These are phyloP conservation scores for Xylaria multiplex DNA, from an alignment of 2,329 filamentous ascomycete species.

Conservation along the genomic window DNA sequence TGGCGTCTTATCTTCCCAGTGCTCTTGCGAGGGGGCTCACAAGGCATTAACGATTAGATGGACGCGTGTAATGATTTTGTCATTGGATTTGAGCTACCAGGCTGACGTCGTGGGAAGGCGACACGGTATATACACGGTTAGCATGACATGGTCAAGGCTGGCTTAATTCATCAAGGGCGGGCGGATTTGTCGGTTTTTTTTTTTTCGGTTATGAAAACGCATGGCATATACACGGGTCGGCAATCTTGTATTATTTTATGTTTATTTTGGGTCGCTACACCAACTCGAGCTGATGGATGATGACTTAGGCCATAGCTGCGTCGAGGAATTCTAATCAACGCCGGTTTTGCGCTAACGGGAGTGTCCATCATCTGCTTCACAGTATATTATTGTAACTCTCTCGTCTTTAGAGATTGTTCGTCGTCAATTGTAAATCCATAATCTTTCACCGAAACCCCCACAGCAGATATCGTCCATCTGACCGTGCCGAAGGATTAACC, in stretches of 20 bases:
- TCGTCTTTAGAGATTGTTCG: too few species aligned
- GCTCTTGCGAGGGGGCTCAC: not conserved
- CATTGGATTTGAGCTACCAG: not conserved
- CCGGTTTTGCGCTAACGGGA: not conserved
- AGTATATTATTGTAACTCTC: too few species aligned
- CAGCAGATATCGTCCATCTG: too few species aligned
- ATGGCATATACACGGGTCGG: slow-evolving; percentile 3
- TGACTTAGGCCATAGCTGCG: not conserved
- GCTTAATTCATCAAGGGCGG: not conserved
- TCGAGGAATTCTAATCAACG: not conserved
- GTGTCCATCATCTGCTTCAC: too few species aligned
- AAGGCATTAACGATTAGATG: slow-evolving; percentile 1
- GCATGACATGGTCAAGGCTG: not conserved
- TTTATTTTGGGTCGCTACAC: slow-evolving; percentile 1
- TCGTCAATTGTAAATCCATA: too few species aligned
- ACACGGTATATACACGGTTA: slow-evolving; percentile 1
- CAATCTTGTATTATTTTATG: slow-evolving; percentile 15
- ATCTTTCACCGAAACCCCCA: too few species aligned
- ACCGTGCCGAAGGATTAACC: too few species aligned
- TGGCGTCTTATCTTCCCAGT: not conserved
- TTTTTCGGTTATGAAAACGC: slow-evolving; percentile 19
- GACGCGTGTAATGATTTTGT: slow-evolving; percentile 1
- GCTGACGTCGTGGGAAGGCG: not conserved
- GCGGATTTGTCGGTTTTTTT: slow-evolving; percentile 13
- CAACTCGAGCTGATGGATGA: not conserved